A percentile compares a stretch with the other conserved stretches of the same genome.
phyloP scores from a whole-genome alignment of 805 yeast genomes.

The Clavispora vitiphila region DNA sequence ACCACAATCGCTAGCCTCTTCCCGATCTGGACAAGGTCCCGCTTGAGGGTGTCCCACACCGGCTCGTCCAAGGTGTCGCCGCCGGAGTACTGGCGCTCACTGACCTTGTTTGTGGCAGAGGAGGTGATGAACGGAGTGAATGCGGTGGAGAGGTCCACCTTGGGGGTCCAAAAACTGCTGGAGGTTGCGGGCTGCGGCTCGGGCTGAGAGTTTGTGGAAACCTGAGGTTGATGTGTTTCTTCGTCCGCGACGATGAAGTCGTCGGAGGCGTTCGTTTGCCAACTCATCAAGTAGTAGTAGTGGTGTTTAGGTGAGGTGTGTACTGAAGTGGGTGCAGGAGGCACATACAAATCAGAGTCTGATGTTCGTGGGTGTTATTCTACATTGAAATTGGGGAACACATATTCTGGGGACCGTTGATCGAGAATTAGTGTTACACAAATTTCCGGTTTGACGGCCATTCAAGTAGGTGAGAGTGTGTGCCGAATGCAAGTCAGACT shows the following conservation, averaged over 20 bases:
- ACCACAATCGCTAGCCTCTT: slow-evolving; percentile 34
- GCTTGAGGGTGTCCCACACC: slow-evolving; percentile 46
- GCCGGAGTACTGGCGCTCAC: slow-evolving; percentile 55
- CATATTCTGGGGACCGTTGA: too few relatives aligned
- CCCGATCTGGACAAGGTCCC: slow-evolving; percentile 35
- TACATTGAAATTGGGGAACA: too few relatives aligned
- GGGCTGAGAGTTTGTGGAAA: background rate
- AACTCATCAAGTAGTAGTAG: background rate
- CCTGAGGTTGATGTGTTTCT: slow-evolving; percentile 9
- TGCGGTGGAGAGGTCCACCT: slow-evolving; percentile 13
- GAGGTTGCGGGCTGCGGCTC: background rate
- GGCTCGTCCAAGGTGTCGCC: slow-evolving; percentile 75
- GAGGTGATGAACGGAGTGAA: slow-evolving; percentile 15
- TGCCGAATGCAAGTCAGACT: too few relatives aligned
- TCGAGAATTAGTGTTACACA: too few relatives aligned
- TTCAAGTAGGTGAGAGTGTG: too few relatives aligned
- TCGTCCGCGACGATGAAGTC: slow-evolving; percentile 39
- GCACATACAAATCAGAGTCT: too few relatives aligned
- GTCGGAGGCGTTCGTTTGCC: slow-evolving; percentile 7
- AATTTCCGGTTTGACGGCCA: too few relatives aligned
- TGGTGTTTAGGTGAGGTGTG: background rate
- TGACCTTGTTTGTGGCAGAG: slow-evolving; percentile 13
- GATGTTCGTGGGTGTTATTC: too few relatives aligned
- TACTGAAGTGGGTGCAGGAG: background rate
- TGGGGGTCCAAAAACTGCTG: slow-evolving; percentile 12